Conservation (phyloP, 306 rosid genomes). For the Vigna nakashimae region DNA sequence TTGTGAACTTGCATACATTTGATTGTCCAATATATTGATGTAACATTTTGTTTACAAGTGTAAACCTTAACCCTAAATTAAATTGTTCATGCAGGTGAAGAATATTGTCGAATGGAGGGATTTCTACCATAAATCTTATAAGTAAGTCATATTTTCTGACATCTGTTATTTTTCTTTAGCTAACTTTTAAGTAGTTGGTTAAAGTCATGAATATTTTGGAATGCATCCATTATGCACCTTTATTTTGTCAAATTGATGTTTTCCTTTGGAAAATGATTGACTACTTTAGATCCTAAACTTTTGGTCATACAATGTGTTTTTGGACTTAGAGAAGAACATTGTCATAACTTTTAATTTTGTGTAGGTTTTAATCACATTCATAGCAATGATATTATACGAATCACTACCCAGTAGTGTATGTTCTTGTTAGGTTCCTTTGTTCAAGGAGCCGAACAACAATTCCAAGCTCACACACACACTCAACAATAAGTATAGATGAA, state of each 20-base stretch:
- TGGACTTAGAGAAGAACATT: neutral
- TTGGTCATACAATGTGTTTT: neutral
- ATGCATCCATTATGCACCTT: conserved; percentile 3
- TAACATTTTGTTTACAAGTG: conserved; percentile 8
- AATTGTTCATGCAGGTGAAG: conserved; percentile 71
- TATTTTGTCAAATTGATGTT: conserved; percentile 5
- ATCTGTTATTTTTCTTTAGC: neutral
- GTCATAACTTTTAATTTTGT: conserved; percentile 10
- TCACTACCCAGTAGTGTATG: neutral
- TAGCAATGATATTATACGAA: conserved; percentile 13
- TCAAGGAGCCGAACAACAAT: too few species aligned
- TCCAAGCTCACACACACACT: too few species aligned
- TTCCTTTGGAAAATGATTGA: conserved; percentile 15
- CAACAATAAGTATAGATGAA: too few species aligned
- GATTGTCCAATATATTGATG: conserved; percentile 17
- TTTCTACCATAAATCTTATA: conserved; percentile 77
- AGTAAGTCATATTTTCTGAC: conserved; percentile 60
- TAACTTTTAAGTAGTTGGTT: conserved; percentile 6
- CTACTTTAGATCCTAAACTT: conserved; percentile 2
- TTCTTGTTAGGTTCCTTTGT: too few species aligned
- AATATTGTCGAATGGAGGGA: conserved; percentile 92
- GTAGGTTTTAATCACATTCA: conserved; percentile 7
- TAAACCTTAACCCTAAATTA: conserved; percentile 20
- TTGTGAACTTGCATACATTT: neutral
- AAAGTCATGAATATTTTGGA: conserved; percentile 8